Base-by-base conservation (phyloP, 106 monocot species). In the Acorus gramineus region DNA sequence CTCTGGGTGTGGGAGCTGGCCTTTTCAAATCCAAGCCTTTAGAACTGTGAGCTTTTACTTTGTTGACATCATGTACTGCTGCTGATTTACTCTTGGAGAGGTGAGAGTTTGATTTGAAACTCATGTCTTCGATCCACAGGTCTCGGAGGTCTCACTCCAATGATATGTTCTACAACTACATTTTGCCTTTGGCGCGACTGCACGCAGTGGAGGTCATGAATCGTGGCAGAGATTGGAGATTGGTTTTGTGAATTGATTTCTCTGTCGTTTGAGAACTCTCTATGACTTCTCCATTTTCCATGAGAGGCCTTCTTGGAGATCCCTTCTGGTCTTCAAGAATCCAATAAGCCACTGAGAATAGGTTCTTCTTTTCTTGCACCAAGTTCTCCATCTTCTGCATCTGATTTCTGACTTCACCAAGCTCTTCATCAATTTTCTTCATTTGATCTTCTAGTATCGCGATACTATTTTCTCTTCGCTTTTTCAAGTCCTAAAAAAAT, bases 171-270 rank as follows among this genome's bases (percentile, higher is more conserved):
- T 28, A 42, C 68, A 2, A 73, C 61, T 8, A 65, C 60, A 13
- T 47, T 74, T 55, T 74, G 74, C 62, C 91, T 76, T 51, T 77
- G 81, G 2, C 81, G 2, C 81, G 55, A 56, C 91, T 91, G 66
- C 84, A 81, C 9, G 14, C 86, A 5, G 91, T 91, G 11, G 91
- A 66, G 69, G 76, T 68, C 91, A 91, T 91, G 77, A 91, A 91
- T 44, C 59, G 83, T 53, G 91, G 91, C 60, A 75, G 59, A 5
- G 77, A 53, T 11, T 6, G 13, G 5, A 45, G 49, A 4, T 6
- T 42, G 11, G 14, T 11, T 62, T 67, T 81, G 57, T 10, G 11
- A 0, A 28, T 8, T 11, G 44, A 8, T 65, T 76, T 83, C 8
- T 71, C 74, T 2, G 49, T 53, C 13, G 64, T 76, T 54, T 42